Evolutionary conservation across 169 alveolate species (phyloP).

Genomic region (Fabrea salina): DNA sequence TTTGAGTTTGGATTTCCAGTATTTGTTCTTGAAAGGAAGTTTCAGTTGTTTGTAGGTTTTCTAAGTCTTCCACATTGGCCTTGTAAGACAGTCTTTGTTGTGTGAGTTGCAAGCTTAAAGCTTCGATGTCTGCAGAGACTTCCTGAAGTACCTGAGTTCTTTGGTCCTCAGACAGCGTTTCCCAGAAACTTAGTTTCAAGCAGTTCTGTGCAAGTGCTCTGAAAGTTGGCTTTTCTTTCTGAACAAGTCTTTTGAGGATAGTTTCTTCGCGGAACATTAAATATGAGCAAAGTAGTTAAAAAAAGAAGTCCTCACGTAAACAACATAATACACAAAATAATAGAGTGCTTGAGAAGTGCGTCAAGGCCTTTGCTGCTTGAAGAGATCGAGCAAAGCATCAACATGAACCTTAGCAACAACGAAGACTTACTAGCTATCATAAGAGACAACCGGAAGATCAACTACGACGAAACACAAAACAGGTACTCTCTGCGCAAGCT

Average conservation of each 20-base stretch:
- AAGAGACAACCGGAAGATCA: not conserved
- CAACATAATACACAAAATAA: conserved; percentile 5
- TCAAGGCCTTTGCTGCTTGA: not conserved
- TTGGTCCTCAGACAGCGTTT: too few species aligned
- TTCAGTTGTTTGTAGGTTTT: not conserved
- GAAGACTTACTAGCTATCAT: conserved; percentile 3
- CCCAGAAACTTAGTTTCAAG: not conserved
- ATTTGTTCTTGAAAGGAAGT: not conserved
- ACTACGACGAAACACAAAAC: not conserved
- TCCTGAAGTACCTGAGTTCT: too few species aligned
- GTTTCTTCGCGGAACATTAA: too few species aligned
- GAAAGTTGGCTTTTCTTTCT: not conserved
- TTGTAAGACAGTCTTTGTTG: not conserved
- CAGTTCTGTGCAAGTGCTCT: not conserved
- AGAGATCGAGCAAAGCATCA: not conserved
- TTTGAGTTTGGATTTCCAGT: not conserved
- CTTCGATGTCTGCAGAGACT: too few species aligned
- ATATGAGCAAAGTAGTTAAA: not conserved
- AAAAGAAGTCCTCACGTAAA: conserved; percentile 9
- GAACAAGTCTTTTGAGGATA: not conserved
- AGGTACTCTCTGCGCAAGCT: not conserved
- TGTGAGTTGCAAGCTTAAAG: too few species aligned
- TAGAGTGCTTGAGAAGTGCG: not conserved
- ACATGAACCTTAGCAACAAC: not conserved
- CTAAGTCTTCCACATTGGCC: not conserved